Evolutionary conservation across 2,329 filamentous ascomycete genomes (phyloP), one percentile per base, ranked within the genome.

Genomic region (Venturia oleaginea): DNA sequence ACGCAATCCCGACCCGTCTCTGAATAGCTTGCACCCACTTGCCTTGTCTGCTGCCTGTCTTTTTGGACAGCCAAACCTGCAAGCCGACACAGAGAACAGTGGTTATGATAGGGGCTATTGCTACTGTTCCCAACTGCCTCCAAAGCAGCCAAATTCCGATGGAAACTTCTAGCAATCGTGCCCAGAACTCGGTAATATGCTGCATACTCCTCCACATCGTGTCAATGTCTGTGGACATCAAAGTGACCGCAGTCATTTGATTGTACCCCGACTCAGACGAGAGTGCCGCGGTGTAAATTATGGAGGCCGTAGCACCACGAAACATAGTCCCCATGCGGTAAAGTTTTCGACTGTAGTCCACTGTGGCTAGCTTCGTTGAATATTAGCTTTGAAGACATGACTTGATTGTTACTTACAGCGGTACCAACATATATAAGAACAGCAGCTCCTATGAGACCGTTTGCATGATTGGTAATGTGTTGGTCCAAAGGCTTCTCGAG

Each of bases 141-240:
- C 61, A 63, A 43, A 63, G 61, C 15, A 63, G 61, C 61, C 61
- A 63, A 13, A 63, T 55, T 2, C 61, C 61, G 22, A 63, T 51
- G 42, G 15, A 5, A 19, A 63, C 40, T 54, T 51, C 24, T 10
- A 43, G 4, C 19, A 63, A 3, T 55, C 43, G 43, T 6, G 61
- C 61, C 61, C 61, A 55, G 11, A 63, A 32, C 27, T 63, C 61
- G 24, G 32, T 15, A 11, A 55, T 4, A 30, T 32, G 24, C 11
- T 40, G 27, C 19, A 63, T 19, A 55, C 42, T 37, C 27, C 8
- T 59, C 22, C 37, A 30, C 17, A 63, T 8, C 17, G 40, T 42
- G 24, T 63, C 61, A 11, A 63, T 55, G 17, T 63, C 61, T 19
- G 61, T 63, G 15, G 42, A 51, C 61, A 63, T 63, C 42, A 63